Evolutionary conservation across 129 eudicot species (phyloP).

Genomic region (Deinandra increscens): DNA sequence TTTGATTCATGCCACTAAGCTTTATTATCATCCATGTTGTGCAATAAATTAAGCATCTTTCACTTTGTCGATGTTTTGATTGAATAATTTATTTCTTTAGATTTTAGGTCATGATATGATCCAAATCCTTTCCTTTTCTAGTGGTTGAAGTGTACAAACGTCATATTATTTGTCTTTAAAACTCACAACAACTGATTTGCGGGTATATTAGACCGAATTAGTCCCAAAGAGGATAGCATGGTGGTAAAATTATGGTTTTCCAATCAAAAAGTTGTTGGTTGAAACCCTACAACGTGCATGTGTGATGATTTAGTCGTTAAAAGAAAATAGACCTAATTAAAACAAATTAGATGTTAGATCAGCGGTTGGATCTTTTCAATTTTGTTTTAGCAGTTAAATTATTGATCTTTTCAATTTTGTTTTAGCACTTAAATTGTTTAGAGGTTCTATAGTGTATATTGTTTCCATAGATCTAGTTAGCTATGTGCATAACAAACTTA

Average conservation of each 20-base stretch:
- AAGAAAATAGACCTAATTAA: neutral
- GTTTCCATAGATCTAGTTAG: neutral
- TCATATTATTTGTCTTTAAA: neutral
- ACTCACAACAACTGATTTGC: neutral
- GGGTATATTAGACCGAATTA: too few species aligned
- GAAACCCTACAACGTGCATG: too few species aligned
- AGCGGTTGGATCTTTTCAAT: neutral
- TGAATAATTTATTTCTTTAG: neutral
- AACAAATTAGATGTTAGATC: neutral
- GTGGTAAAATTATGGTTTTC: too few species aligned
- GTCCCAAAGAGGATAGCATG: too few species aligned
- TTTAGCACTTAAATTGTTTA: neutral
- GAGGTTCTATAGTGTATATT: neutral
- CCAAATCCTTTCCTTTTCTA: neutral
- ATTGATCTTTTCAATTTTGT: too few species aligned
- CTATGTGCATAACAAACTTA: neutral
- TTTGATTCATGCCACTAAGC: conserved; percentile 25
- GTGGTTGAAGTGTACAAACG: neutral
- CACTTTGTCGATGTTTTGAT: conserved; percentile 15
- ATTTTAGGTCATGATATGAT: neutral
- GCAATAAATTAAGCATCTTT: conserved; percentile 26
- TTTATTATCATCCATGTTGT: conserved; percentile 29
- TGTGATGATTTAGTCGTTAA: too few species aligned
- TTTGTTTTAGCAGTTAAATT: neutral
- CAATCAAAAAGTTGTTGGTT: too few species aligned